Conservation (phyloP, 306 rosid genomes). For the Gleditsia sinensis region DNA sequence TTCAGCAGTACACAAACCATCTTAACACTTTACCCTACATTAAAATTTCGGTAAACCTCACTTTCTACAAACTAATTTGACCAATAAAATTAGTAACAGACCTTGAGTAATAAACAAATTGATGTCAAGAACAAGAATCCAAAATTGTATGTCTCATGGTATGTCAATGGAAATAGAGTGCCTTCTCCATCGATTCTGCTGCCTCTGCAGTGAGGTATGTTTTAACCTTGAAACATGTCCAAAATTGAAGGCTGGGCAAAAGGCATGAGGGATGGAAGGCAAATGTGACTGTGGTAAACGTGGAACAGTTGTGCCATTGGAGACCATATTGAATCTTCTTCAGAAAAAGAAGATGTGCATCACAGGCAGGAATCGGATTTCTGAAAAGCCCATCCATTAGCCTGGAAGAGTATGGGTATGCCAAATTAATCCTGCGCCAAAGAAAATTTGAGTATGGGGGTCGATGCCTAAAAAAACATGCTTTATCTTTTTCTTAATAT, state of each 20-base stretch:
- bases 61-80: conserved; percentile 79
- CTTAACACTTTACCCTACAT: conserved; percentile 48
- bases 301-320: conserved; percentile 75
- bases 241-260: conserved; percentile 80
- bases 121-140: conserved; percentile 93
- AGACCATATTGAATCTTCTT: conserved; percentile 78
- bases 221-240: conserved; percentile 74
- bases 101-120: conserved; percentile 87
- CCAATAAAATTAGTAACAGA: conserved; percentile 92
- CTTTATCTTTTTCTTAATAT: conserved; percentile 54
- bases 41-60: conserved; percentile 61
- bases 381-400: conserved; percentile 88
- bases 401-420: conserved; percentile 84
- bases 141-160: conserved; percentile 94
- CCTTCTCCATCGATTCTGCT: conserved; percentile 80
- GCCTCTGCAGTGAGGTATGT: conserved; percentile 84
- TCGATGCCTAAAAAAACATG: conserved; percentile 63
- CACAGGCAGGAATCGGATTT: conserved; percentile 70
- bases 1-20: conserved; percentile 52
- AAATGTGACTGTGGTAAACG: conserved; percentile 76
- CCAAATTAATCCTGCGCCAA: conserved; percentile 99
- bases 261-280: conserved; percentile 75
- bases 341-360: conserved; percentile 71
- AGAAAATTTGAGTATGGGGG: conserved; percentile 99
- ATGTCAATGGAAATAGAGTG: conserved; percentile 81